Conservation (phyloP, 768 basidiomycete species). For the Boletus reticulatus region DNA sequence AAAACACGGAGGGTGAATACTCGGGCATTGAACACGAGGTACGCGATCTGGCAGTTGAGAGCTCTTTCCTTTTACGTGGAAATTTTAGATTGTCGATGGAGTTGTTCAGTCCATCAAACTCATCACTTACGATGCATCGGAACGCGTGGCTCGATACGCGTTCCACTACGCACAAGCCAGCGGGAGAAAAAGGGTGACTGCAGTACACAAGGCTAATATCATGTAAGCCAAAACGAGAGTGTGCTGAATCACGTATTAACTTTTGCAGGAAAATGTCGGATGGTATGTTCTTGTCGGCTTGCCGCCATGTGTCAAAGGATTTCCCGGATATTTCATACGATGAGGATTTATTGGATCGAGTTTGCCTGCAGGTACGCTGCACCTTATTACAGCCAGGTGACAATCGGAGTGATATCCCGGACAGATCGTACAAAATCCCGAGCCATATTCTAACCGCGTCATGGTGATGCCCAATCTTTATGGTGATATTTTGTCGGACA, state of each 20-base stretch:
- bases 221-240: constrained; percentile 57
- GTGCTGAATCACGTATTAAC: constrained; percentile 11
- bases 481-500: constrained; percentile 94
- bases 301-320: constrained; percentile 92
- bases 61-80: constrained; percentile 11
- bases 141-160: constrained; percentile 97
- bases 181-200: constrained; percentile 90
- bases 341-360: constrained; percentile 95
- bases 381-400: background rate
- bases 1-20: constrained; percentile 99
- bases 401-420: background rate
- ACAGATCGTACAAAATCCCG: constrained; percentile 89
- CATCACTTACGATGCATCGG: constrained; percentile 98
- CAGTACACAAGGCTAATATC: constrained; percentile 99
- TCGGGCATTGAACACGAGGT: constrained; percentile 99
- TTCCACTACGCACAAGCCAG: constrained; percentile 94
- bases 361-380: constrained; percentile 76
- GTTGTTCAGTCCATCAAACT: constrained; percentile 99
- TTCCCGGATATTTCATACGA: constrained; percentile 93
- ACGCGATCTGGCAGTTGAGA: constrained; percentile 11
- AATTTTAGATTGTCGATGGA: constrained; percentile 82
- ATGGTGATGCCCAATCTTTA: constrained; percentile 99
- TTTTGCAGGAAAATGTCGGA: constrained; percentile 95
- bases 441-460: constrained; percentile 91
- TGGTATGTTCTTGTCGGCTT: constrained; percentile 98